Conservation (phyloP, 805 yeast species). For the Kodamaea leandrae region DNA sequence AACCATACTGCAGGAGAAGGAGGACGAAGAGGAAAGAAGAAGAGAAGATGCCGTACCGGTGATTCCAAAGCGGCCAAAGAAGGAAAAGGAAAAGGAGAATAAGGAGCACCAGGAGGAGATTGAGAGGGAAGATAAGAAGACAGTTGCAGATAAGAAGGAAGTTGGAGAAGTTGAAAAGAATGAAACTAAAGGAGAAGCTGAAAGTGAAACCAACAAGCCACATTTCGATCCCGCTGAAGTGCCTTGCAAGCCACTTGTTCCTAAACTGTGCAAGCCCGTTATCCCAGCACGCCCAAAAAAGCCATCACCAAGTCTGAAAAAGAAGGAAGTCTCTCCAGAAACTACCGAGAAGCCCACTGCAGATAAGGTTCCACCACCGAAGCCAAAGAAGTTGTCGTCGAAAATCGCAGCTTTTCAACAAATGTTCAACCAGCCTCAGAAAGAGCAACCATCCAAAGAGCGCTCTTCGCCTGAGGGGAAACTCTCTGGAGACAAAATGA, state of each 20-base stretch:
- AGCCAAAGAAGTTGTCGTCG: conserved; percentile 75
- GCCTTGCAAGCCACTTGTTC: not conserved
- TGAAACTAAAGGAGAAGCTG: not conserved
- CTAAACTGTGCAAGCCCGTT: too few species aligned
- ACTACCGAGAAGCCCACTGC: not conserved
- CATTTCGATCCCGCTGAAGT: too few species aligned
- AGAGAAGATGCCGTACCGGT: conserved; percentile 7
- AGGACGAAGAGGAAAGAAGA: conserved; percentile 11
- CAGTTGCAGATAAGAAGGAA: not conserved
- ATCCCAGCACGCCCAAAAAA: conserved; percentile 17
- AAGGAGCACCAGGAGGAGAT: not conserved
- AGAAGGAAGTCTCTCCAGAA: not conserved
- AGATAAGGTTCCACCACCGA: conserved; percentile 56
- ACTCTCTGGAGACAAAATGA: conserved; percentile 37
- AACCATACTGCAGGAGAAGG: conserved; percentile 28
- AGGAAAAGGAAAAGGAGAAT: not conserved
- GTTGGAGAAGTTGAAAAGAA: not conserved
- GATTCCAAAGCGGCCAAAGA: conserved; percentile 10
- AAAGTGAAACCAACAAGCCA: too few species aligned
- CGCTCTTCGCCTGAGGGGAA: conserved; percentile 14
- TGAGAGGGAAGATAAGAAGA: not conserved
- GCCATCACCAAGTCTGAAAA: not conserved
- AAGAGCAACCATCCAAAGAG: conserved; percentile 1
- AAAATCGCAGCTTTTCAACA: conserved; percentile 81
- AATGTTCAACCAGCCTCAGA: conserved; percentile 47